Percentiles rank a stretch among this genome's conserved stretches.
Evolutionary conservation across 1,139 yeast genomes (phyloP).

Genomic region (Tardiomyces depauwii): DNA sequence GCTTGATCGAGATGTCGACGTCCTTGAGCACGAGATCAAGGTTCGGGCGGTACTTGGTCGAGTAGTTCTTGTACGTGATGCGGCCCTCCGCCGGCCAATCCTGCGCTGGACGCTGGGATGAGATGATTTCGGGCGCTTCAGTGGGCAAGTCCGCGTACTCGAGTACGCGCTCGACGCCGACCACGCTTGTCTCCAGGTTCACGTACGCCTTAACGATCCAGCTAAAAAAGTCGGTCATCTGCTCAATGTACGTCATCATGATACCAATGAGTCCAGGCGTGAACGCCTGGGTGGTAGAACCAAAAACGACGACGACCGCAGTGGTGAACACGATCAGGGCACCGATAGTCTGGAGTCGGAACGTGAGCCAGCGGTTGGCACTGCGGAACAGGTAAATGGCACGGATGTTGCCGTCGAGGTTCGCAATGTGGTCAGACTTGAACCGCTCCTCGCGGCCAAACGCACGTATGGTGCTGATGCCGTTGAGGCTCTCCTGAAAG

Average conservation of each 20-base stretch:
- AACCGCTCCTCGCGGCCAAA: slow-evolving; percentile 40
- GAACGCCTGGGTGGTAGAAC: slow-evolving; percentile 41
- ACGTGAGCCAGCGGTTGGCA: slow-evolving; percentile 62
- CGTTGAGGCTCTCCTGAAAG: slow-evolving; percentile 65
- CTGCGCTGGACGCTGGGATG: slow-evolving; percentile 30
- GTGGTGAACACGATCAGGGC: slow-evolving; percentile 51
- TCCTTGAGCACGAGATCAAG: slow-evolving; percentile 42
- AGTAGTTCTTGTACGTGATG: slow-evolving; percentile 45
- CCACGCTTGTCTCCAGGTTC: slow-evolving; percentile 63
- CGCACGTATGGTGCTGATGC: slow-evolving; percentile 61
- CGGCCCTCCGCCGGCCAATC: slow-evolving; percentile 56
- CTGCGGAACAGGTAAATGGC: slow-evolving; percentile 46
- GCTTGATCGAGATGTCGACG: slow-evolving; percentile 39
- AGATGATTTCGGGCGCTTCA: slow-evolving; percentile 37
- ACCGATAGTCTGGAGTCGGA: slow-evolving; percentile 60
- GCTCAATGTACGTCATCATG: slow-evolving; percentile 58
- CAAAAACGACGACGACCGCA: slow-evolving; percentile 36
- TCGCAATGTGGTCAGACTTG: slow-evolving; percentile 41
- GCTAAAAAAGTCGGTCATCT: slow-evolving; percentile 48
- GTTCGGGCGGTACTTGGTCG: slow-evolving; percentile 53
- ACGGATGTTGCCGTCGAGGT: slow-evolving; percentile 52
- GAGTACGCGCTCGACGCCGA: slow-evolving; percentile 63
- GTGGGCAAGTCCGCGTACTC: slow-evolving; percentile 56
- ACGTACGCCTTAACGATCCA: slow-evolving; percentile 58
- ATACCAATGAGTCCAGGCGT: slow-evolving; percentile 65